Evolutionary conservation across 1,284 basidiomycete species (phyloP), one percentile per base, ranked within the genome.

Genomic region (Marasmius sp.): DNA sequence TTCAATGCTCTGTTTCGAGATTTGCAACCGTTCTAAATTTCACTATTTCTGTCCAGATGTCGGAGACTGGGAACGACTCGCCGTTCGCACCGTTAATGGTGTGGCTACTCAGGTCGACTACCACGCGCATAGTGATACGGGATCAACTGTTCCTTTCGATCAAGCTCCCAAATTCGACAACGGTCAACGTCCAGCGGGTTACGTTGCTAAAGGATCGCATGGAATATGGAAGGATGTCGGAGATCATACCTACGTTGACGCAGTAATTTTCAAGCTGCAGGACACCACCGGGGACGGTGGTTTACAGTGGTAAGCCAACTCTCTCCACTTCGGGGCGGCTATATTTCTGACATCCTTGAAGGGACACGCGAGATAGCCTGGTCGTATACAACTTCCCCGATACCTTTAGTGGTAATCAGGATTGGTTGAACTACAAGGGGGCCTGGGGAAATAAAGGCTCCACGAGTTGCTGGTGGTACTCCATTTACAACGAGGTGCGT

Each of bases 1-100:
- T 27, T 52, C 16, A 16, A 6, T 22, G 27, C 6, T 16, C 7
- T 27, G n/a, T 27, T 52, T 38, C 18, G 16, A n/a, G 12, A 12
- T 9, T 27, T 11, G 16, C n/a, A 18, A 9, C 50, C 33, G 27
- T 27, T 27, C 27, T 27, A 27, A 27, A 27, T 27, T 27, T 27
- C 8, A 52, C 11, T 27, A 14, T 12, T 52, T 34, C 2, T 14
- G 14, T 9, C 45, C 50, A 52, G 50, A 57, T 57, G 54, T 57
- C n/a, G 54, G 54, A 11, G 54, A 57, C 54, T 57, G 54, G 54
- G 54, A 57, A 20, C 54, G 54, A 7, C 27, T 57, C n/a, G 20
- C 54, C 14, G 54, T 57, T 37, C 54, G 54, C 34, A 57, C 54
- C 39, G 54, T 57, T 34, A 57, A 57, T 22, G 54, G 54, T n/a